Conservation (phyloP, 1,284 basidiomycete genomes). For the Pascua sp. region DNA sequence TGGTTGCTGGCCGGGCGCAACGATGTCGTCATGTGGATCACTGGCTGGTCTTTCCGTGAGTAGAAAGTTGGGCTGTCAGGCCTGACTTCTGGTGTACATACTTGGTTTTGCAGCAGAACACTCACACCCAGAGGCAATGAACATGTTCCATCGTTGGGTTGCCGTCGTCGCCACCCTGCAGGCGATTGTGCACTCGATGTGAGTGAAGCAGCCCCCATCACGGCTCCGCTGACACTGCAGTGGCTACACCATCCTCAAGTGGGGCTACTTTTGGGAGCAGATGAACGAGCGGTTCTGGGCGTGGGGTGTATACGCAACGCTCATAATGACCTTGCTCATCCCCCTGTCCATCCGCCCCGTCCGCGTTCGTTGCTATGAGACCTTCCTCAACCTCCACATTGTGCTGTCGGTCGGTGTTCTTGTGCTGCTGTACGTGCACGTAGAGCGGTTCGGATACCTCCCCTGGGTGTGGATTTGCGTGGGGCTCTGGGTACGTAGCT, state of each 20-base stretch:
- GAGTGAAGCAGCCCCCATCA: not conserved
- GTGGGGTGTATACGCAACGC: constrained; percentile 13
- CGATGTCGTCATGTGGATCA: constrained; percentile 32
- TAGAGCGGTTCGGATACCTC: constrained; percentile 23
- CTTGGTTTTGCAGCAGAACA: too few relatives aligned
- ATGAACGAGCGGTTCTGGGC: constrained; percentile 5
- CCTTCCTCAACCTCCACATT: constrained; percentile 33
- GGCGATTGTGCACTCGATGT: constrained; percentile 23
- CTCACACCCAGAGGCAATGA: constrained; percentile 7
- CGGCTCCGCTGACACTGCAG: not conserved
- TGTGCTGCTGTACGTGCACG: constrained; percentile 26
- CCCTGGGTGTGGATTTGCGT: constrained; percentile 26
- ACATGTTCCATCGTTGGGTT: constrained; percentile 32
- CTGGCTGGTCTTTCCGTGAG: constrained; percentile 33
- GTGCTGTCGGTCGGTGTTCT: constrained; percentile 23
- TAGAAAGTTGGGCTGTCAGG: not conserved
- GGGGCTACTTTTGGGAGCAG: not conserved
- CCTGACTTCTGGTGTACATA: too few relatives aligned
- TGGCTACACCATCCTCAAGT: constrained; percentile 1
- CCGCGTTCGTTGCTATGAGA: constrained; percentile 26
- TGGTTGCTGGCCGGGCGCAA: constrained; percentile 29
- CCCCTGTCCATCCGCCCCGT: constrained; percentile 25
- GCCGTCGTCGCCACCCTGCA: constrained; percentile 22
- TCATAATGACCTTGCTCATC: constrained; percentile 20
- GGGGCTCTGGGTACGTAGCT: constrained; percentile 18